Percentiles rank a stretch among this genome's conserved stretches.
Conservation (phyloP, 2,329 filamentous ascomycete species). For the Alternaria atra region DNA sequence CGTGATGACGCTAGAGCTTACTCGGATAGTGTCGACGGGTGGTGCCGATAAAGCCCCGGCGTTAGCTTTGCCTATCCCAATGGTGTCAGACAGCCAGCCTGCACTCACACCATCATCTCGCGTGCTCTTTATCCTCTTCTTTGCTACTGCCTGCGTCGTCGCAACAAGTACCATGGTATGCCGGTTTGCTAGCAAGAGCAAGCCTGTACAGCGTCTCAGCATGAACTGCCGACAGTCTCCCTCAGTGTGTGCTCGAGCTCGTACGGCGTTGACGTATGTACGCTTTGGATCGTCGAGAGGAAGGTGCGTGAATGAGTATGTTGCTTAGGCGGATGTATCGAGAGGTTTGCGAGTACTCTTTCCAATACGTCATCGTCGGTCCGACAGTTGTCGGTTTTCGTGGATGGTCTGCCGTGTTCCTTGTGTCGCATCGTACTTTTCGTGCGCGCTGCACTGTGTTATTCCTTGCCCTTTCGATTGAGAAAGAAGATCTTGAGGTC, state of each 20-base stretch:
- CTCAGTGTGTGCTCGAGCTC: neutral
- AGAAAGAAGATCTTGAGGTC: slow-evolving; percentile 6
- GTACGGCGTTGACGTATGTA: slow-evolving; percentile 1
- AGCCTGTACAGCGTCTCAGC: neutral
- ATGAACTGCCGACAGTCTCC: neutral
- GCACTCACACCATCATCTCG: slow-evolving; percentile 14
- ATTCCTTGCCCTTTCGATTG: slow-evolving; percentile 16
- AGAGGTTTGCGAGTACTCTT: neutral
- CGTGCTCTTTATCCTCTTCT: slow-evolving; percentile 5
- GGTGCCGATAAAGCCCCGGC: slow-evolving; percentile 33
- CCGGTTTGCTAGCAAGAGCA: neutral
- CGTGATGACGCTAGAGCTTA: slow-evolving; percentile 40
- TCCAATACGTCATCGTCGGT: neutral
- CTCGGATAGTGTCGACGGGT: slow-evolving; percentile 9
- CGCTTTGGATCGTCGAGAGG: neutral
- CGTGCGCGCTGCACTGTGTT: slow-evolving; percentile 25
- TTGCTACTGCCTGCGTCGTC: neutral
- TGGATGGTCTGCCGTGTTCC: slow-evolving; percentile 26
- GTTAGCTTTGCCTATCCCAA: slow-evolving; percentile 14
- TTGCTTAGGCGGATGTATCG: neutral
- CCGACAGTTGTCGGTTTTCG: slow-evolving; percentile 11
- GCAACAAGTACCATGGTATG: neutral
- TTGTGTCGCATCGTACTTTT: slow-evolving; percentile 31
- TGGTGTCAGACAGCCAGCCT: slow-evolving; percentile 6
- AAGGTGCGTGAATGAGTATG: neutral